Evolutionary conservation across 192 early-diverging fungal genomes (phyloP), one percentile per base, ranked within the genome.

Genomic region (Coemansia sp.): DNA sequence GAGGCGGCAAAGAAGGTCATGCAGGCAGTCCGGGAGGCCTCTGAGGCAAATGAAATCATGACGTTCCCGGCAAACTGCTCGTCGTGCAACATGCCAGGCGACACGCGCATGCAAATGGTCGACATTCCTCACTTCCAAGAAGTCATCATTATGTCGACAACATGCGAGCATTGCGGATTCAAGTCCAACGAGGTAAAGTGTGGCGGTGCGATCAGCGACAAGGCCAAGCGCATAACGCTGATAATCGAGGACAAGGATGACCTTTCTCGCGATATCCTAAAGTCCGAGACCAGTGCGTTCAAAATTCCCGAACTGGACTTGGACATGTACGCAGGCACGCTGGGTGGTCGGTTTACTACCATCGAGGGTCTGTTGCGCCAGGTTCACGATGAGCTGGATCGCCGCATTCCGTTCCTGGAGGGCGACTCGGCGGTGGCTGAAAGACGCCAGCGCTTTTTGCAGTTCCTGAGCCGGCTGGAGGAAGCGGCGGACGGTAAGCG

Each of bases 171-270:
- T 22, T 97, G 95, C 72, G 95, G 94, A 10, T 97, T 91, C 85
- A 96, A 95, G 85, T 89, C 86, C 53, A 97, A 96, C 74, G 95
- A 97, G 77, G 94, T 97, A 67, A 97, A 97, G 82, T 88, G 94
- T 59, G 93, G 94, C 55, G 94, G 95, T 12, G 85, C 93, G 17
- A 89, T 97, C 61, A 84, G 91, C 59, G 72, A 71, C 4, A 72
- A 85, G 65, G 95, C 93, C 54, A 90, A 85, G 67, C 84, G 87
- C 23, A 94, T 96, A 55, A 93, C 86, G 6, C 86, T 97, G 35
- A 88, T 83, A 49, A 82, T 97, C 54, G 87, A 87, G 61, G 93
- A 94, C 58, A 55, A 71, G 31, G 95, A 97, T 14, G 95, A 97
- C 80, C 80, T 97, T 61, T 91, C 87, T 26, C 83, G 95, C 31